phyloP scores from a whole-genome alignment of 768 basidiomycete species.

The Saitozyma sp. region DNA sequence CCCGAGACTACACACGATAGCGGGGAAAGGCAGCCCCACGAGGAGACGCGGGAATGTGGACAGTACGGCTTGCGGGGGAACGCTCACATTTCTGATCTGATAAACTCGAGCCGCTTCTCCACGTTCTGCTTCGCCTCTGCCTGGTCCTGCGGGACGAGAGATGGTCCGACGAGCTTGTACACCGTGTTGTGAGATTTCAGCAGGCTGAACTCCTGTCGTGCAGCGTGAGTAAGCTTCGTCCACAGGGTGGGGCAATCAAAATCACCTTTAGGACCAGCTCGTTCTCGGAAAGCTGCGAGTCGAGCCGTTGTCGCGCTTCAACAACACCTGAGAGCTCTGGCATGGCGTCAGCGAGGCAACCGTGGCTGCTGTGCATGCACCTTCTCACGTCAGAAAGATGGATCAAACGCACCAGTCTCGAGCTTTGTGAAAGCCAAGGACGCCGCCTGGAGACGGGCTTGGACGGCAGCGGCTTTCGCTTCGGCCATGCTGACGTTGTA shows the following conservation, averaged over 20 bases:
- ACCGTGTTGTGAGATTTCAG: constrained; percentile 74
- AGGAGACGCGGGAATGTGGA: too few relatives aligned
- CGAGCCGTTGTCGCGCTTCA: constrained; percentile 80
- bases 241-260: neutral
- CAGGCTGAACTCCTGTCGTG: constrained; percentile 71
- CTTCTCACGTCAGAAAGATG: neutral
- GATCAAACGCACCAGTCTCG: constrained; percentile 57
- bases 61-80: neutral
- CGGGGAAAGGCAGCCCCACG: too few relatives aligned
- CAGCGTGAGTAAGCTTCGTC: neutral
- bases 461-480: constrained; percentile 28
- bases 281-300: constrained; percentile 86
- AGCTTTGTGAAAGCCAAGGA: constrained; percentile 78
- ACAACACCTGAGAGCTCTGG: constrained; percentile 69
- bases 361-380: neutral
- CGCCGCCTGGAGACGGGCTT: constrained; percentile 61
- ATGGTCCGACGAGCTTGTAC: constrained; percentile 88
- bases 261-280: constrained; percentile 83
- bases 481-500: constrained; percentile 21
- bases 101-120: constrained; percentile 85
- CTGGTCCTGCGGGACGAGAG: constrained; percentile 85
- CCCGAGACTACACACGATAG: too few relatives aligned
- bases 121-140: constrained; percentile 83
- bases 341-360: neutral
- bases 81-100: constrained; percentile 78